phyloP scores from a whole-genome alignment of 1,284 basidiomycete species.

The Stereum hirsutum region DNA sequence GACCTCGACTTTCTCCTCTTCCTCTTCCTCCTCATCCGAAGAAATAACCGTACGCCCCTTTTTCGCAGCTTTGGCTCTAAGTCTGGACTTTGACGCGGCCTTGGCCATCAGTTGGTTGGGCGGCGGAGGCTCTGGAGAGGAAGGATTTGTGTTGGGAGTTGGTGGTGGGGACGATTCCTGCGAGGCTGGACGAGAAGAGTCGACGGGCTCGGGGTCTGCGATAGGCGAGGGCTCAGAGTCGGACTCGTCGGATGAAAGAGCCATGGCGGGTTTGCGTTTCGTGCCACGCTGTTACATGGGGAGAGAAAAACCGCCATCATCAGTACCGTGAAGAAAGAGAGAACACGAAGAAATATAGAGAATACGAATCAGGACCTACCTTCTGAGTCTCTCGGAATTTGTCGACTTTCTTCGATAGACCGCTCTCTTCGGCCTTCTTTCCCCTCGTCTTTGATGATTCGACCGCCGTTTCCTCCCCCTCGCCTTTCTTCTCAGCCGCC shows the following conservation, averaged over 20 bases:
- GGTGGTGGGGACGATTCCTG: too few relatives aligned
- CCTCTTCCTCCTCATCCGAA: conserved; percentile 45
- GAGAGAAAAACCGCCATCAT: background rate
- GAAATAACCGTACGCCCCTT: conserved; percentile 43
- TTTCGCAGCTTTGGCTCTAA: too few relatives aligned
- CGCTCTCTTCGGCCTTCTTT: conserved; percentile 15
- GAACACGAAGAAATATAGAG: background rate
- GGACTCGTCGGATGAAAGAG: conserved; percentile 37
- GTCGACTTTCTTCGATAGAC: background rate
- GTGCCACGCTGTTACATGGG: conserved; percentile 33
- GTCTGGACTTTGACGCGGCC: too few relatives aligned
- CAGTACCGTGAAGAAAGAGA: background rate
- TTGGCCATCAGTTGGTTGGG: too few relatives aligned
- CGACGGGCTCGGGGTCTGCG: background rate
- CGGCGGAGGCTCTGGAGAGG: background rate
- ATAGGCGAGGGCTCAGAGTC: conserved; percentile 8
- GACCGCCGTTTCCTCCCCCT: conserved; percentile 4
- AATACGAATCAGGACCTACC: too few relatives aligned
- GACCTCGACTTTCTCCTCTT: too few relatives aligned
- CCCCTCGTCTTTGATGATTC: conserved; percentile 11
- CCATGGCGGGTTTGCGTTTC: conserved; percentile 42
- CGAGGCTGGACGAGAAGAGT: too few relatives aligned
- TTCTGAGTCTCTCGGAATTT: background rate
- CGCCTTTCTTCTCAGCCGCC: conserved; percentile 1
- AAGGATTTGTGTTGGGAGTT: too few relatives aligned